These are phyloP conservation scores for Serendipita sp. DNA, from an alignment of 768 basidiomycete species.

Conservation along the genomic window DNA sequence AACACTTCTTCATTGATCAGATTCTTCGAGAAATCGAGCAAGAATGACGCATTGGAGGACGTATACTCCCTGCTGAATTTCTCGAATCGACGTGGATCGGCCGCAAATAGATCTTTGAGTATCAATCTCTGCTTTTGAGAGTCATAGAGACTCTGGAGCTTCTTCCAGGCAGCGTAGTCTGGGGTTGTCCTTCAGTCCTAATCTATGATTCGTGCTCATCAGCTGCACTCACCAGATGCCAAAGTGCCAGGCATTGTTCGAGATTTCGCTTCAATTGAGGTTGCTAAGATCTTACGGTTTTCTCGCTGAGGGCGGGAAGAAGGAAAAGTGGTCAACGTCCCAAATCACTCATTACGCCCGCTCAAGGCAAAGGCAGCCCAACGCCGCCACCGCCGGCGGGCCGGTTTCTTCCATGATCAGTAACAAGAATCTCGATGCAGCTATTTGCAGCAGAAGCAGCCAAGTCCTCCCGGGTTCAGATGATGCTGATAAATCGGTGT, in stretches of 20 bases:
- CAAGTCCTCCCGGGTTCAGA: too few relatives aligned
- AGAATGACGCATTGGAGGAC: conserved; percentile 59
- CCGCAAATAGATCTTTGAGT: conserved; percentile 83
- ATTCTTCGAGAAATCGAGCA: conserved; percentile 97
- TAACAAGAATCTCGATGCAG: too few relatives aligned
- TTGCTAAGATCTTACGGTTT: neutral
- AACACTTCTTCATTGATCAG: conserved; percentile 76
- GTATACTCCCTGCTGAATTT: conserved; percentile 71
- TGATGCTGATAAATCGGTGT: too few relatives aligned
- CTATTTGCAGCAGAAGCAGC: too few relatives aligned
- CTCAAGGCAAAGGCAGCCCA: neutral
- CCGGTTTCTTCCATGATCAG: neutral
- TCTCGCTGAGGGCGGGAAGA: neutral
- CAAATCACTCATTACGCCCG: neutral
- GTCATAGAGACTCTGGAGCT: conserved; percentile 74
- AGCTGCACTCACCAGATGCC: conserved; percentile 35
- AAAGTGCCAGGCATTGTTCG: conserved; percentile 33
- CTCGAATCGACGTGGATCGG: conserved; percentile 73
- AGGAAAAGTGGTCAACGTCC: neutral
- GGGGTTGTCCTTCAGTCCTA: neutral
- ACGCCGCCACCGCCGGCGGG: neutral
- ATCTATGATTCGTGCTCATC: neutral
- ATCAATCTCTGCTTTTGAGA: conserved; percentile 54
- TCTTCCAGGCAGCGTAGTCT: conserved; percentile 87
- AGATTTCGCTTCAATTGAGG: neutral